A percentile compares a stretch with the other conserved stretches of the same genome.
Evolutionary conservation across 352 stramenopile genomes (phyloP).

Genomic region (Phytopythium litorale): DNA sequence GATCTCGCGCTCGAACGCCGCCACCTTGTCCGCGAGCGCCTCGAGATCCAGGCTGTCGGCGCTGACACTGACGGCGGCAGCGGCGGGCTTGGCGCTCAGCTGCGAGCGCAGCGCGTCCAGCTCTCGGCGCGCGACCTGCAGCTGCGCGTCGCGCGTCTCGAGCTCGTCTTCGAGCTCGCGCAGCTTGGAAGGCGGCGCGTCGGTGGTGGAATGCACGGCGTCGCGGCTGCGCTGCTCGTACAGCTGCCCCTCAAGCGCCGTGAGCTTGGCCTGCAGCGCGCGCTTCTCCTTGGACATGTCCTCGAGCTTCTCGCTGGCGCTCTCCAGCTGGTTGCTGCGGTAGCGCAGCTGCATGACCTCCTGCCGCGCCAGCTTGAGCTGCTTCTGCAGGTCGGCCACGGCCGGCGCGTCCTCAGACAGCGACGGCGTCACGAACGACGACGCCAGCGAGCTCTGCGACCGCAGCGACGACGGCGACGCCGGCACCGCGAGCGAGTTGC

Average conservation of each 20-base stretch:
- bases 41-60: conserved; percentile 22
- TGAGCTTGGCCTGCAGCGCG: conserved; percentile 76
- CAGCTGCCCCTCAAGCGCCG: conserved; percentile 66
- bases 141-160: conserved; percentile 20
- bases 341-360: conserved; percentile 84
- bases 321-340: conserved; percentile 76
- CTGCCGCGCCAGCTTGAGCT: conserved; percentile 72
- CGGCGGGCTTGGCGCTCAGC: conserved; percentile 8
- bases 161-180: conserved; percentile 53
- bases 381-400: conserved; percentile 59
- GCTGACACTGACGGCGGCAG: neutral
- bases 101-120: conserved; percentile 33
- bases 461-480: conserved; percentile 8
- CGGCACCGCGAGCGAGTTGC: neutral
- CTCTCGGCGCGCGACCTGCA: conserved; percentile 47
- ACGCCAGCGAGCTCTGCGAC: conserved; percentile 7
- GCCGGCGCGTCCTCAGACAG: conserved; percentile 31
- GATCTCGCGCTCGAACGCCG: conserved; percentile 50
- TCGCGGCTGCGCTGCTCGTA: conserved; percentile 71
- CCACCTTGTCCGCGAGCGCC: conserved; percentile 40
- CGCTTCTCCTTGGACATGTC: conserved; percentile 77
- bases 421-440: conserved; percentile 23
- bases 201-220: conserved; percentile 26
- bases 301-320: conserved; percentile 60
- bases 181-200: conserved; percentile 35